Percentiles rank a stretch among this genome's conserved stretches.
These are phyloP conservation scores for Halophytophthora polymorphica DNA, from an alignment of 352 stramenopile species.

Conservation along the genomic window DNA sequence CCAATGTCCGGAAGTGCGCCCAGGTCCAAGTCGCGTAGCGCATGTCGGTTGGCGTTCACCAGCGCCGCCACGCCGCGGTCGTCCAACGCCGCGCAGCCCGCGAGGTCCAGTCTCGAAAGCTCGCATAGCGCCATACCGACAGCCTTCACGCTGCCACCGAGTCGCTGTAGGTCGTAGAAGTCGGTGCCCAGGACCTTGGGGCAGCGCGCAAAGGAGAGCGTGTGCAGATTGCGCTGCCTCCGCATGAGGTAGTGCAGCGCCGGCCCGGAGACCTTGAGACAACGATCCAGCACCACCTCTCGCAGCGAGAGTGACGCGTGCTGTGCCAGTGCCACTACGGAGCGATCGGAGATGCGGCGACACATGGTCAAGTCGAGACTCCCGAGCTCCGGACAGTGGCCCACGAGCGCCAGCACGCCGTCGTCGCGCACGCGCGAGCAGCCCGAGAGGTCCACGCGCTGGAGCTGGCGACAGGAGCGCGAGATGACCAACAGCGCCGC, in stretches of 20 bases:
- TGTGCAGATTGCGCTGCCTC: conserved; percentile 39
- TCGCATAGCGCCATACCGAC: conserved; percentile 14
- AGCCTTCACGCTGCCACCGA: conserved; percentile 3
- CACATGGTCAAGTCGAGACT: conserved; percentile 80
- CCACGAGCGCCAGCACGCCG: conserved; percentile 61
- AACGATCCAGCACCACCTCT: conserved; percentile 50
- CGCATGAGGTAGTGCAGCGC: conserved; percentile 56
- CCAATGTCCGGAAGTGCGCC: conserved; percentile 55
- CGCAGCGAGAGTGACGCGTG: conserved; percentile 34
- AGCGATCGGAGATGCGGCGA: conserved; percentile 69
- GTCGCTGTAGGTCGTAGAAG: conserved; percentile 31
- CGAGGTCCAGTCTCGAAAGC: conserved; percentile 44
- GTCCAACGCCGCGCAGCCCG: conserved; percentile 44
- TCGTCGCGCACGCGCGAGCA: conserved; percentile 78
- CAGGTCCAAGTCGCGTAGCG: conserved; percentile 55
- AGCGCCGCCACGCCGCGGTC: conserved; percentile 46
- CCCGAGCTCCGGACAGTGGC: conserved; percentile 41
- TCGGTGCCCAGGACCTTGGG: conserved; percentile 51
- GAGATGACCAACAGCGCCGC: conserved; percentile 42
- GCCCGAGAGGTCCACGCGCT: conserved; percentile 60
- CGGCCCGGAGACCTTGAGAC: conserved; percentile 61
- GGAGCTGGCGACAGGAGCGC: conserved; percentile 33
- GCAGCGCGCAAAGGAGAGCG: conserved; percentile 63
- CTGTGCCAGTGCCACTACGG: conserved; percentile 51
- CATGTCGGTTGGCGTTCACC: conserved; percentile 44